Conservation (phyloP, 78 protist species). For the Dictyostelium capitatum region DNA sequence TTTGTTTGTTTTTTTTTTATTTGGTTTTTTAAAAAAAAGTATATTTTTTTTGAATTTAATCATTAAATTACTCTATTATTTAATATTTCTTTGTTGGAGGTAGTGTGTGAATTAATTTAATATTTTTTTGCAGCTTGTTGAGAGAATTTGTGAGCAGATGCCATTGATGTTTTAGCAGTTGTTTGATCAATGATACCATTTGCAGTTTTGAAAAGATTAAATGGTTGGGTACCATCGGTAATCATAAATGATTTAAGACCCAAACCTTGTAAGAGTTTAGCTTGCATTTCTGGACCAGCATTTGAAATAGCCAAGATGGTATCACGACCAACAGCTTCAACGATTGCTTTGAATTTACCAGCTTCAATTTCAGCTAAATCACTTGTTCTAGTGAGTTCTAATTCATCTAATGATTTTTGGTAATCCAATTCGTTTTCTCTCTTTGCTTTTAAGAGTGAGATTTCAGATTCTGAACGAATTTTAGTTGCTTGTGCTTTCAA, state of each 20-base stretch:
- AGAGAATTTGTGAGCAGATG: neutral
- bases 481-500: slow-evolving; percentile 87
- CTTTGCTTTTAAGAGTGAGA: slow-evolving; percentile 38
- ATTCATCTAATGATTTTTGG: slow-evolving; percentile 76
- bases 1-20: neutral
- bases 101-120: too few relatives aligned
- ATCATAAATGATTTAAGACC: slow-evolving; percentile 89
- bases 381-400: slow-evolving; percentile 80
- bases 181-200: slow-evolving; percentile 85
- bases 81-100: neutral
- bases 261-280: slow-evolving; percentile 85
- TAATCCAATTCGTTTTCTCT: slow-evolving; percentile 85
- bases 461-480: slow-evolving; percentile 86
- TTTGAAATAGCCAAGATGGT: slow-evolving; percentile 88
- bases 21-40: neutral
- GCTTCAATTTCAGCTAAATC: slow-evolving; percentile 87
- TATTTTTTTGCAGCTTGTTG: neutral
- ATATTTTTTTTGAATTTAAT: neutral
- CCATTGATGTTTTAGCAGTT: neutral
- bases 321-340: slow-evolving; percentile 88
- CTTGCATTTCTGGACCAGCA: slow-evolving; percentile 94
- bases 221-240: slow-evolving; percentile 92
- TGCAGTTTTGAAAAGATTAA: slow-evolving; percentile 94
- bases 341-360: slow-evolving; percentile 82
- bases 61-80: neutral